Base-by-base conservation (phyloP, 495 filamentous ascomycete species). In the Cercophora samala region DNA sequence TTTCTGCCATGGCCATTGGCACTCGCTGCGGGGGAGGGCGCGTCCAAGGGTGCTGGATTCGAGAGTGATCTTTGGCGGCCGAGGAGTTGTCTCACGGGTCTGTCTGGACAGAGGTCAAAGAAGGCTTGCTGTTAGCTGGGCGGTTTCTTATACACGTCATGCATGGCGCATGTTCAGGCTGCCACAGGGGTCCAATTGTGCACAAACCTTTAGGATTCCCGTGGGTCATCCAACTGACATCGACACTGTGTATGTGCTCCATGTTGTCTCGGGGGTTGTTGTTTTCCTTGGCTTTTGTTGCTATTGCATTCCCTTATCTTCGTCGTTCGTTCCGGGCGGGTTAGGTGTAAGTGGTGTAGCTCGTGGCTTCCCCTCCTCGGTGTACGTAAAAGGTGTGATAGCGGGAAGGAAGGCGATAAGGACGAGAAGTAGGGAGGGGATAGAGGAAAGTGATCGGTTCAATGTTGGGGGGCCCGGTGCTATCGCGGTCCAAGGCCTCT, bases 151-250 rank as follows among this genome's bases (percentile, higher is more conserved):
- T 46, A 9, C 37, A 46, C 37, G 37, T 3, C 11, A 46, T 46
- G 13, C 37, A 46, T 46, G 9, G 37, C 15, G 37, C 8, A 46
- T 46, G 37, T 46, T 11, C 54, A 56, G 54, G 54, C n/a, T 18
- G 19, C 26, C 21, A n/a, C n/a, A 5, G 32, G 55, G 22, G 17
- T 53, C 53, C 53, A 1, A 19, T 56, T 56, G 53, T 18, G 22
- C 53, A 56, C 53, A 21, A 56, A 82, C 82, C 82, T 82, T 84
- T 84, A 9, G 77, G 73, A 68, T 76, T 73, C 66, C 79, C 81
- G 70, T 84, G 81, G 56, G 81, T 82, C 80, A 90, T 85, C 88
- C 88, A 91, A 64, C 82, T 85, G 62, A 91, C 86, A 75, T 91
- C 88, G 65, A 91, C 78, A 26, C 85, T 83, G 68, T 87, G 85